phyloP scores from a whole-genome alignment of 2,329 filamentous ascomycete genomes.

The Hymenoscyphus salicellus region DNA sequence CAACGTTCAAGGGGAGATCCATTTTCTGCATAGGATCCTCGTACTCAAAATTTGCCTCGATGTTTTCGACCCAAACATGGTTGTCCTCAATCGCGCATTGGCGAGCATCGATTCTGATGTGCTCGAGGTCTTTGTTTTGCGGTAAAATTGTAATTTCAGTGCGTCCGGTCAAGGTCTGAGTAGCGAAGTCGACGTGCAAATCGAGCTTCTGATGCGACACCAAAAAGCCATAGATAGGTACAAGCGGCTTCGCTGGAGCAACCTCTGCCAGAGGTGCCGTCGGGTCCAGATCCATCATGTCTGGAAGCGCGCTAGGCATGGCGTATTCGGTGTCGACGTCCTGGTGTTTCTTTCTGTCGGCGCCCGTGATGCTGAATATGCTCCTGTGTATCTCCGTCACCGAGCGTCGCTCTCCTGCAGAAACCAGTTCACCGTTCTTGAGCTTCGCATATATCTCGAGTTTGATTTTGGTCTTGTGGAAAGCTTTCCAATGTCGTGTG shows the following conservation, averaged over 20 bases:
- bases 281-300: slow-evolving; percentile 17
- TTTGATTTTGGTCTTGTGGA: background rate
- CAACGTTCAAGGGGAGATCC: slow-evolving; percentile 57
- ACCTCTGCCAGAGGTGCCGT: slow-evolving; percentile 13
- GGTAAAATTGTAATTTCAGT: slow-evolving; percentile 73
- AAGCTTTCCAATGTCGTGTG: background rate
- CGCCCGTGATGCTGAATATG: slow-evolving; percentile 1
- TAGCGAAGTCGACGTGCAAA: slow-evolving; percentile 82
- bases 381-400: background rate
- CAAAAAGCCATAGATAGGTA: slow-evolving; percentile 39
- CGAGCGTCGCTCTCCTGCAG: background rate
- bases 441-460: background rate
- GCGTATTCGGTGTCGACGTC: background rate
- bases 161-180: slow-evolving; percentile 70
- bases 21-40: slow-evolving; percentile 66
- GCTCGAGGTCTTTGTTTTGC: slow-evolving; percentile 54
- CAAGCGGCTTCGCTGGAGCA: slow-evolving; percentile 9
- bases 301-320: slow-evolving; percentile 31
- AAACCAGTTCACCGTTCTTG: background rate
- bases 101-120: slow-evolving; percentile 59
- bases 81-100: slow-evolving; percentile 57
- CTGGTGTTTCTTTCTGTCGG: slow-evolving; percentile 5
- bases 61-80: slow-evolving; percentile 50
- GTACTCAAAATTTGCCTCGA: slow-evolving; percentile 35
- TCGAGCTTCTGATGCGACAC: slow-evolving; percentile 84